These are phyloP conservation scores for Exsudoporus frostii DNA, from an alignment of 768 basidiomycete genomes.

Conservation along the genomic window DNA sequence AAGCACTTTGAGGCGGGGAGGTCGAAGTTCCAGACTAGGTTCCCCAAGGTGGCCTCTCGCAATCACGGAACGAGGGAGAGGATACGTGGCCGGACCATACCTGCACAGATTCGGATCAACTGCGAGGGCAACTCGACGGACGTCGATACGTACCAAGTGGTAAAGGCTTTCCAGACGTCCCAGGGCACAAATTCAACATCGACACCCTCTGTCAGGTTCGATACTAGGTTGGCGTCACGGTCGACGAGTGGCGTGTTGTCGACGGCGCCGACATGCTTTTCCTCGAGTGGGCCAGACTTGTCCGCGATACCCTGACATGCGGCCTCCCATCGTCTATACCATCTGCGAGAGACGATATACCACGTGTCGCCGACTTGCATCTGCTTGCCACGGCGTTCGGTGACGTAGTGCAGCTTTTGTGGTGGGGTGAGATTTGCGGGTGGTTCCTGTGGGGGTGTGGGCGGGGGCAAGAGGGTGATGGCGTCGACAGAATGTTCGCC, in stretches of 20 bases:
- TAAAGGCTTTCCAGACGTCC: constrained; percentile 66
- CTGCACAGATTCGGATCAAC: constrained; percentile 37
- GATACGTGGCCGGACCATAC: constrained; percentile 62
- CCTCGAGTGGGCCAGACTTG: constrained; percentile 62
- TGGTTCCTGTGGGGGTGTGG: constrained; percentile 24
- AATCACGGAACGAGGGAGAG: constrained; percentile 68
- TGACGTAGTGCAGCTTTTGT: constrained; percentile 52
- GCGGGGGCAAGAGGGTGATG: constrained; percentile 24
- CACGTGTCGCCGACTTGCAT: constrained; percentile 71
- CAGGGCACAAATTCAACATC: constrained; percentile 77
- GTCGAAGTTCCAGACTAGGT: constrained; percentile 66
- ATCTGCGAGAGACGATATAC: constrained; percentile 68
- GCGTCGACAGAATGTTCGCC: constrained; percentile 35
- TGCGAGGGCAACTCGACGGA: not conserved
- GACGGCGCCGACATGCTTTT: constrained; percentile 67
- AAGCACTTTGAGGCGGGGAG: constrained; percentile 60
- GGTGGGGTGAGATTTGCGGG: constrained; percentile 31
- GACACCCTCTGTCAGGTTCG: constrained; percentile 53
- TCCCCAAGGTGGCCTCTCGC: constrained; percentile 49
- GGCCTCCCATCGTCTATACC: constrained; percentile 75
- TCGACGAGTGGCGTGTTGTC: constrained; percentile 70
- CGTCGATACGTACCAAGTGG: constrained; percentile 46
- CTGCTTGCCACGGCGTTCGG: constrained; percentile 40
- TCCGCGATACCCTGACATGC: constrained; percentile 67
- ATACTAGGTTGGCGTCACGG: constrained; percentile 42